phyloP scores from a whole-genome alignment of 208 protist genomes.

The Wallacemonas collosoma region DNA sequence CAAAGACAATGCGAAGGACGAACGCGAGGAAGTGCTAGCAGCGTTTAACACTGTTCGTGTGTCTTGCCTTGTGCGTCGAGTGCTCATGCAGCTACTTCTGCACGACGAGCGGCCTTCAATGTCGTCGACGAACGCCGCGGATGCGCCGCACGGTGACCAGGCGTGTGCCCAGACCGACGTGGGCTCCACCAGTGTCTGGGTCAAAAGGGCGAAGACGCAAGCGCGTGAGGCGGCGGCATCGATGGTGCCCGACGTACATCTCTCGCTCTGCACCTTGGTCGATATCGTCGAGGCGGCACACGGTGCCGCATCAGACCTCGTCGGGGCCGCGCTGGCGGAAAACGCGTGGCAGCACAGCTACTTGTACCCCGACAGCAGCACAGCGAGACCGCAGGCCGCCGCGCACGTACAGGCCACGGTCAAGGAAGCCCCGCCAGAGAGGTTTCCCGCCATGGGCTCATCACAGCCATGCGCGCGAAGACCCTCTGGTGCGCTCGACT shows the following conservation, averaged over 20 bases:
- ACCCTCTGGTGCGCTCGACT: background rate
- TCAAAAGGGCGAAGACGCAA: background rate
- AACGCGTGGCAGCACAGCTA: background rate
- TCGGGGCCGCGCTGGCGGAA: background rate
- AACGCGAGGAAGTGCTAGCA: background rate
- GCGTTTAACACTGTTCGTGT: background rate
- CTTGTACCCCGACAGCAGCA: background rate
- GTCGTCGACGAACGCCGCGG: background rate
- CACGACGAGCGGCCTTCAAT: slow-evolving; percentile 3
- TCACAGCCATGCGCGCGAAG: background rate
- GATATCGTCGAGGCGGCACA: background rate
- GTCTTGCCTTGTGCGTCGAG: slow-evolving; percentile 2
- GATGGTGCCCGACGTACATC: background rate
- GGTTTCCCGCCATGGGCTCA: background rate
- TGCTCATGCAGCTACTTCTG: slow-evolving; percentile 1
- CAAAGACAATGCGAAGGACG: background rate
- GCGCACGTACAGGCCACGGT: background rate
- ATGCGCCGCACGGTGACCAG: no score
- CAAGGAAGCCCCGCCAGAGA: background rate
- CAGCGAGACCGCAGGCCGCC: background rate
- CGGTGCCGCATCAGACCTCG: background rate
- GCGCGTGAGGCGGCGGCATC: background rate
- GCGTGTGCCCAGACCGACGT: no score
- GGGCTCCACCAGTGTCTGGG: background rate
- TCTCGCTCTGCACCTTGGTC: background rate